Evolutionary conservation across 2,329 filamentous ascomycete genomes (phyloP).

Genomic region (Colletotrichum spaethianum): DNA sequence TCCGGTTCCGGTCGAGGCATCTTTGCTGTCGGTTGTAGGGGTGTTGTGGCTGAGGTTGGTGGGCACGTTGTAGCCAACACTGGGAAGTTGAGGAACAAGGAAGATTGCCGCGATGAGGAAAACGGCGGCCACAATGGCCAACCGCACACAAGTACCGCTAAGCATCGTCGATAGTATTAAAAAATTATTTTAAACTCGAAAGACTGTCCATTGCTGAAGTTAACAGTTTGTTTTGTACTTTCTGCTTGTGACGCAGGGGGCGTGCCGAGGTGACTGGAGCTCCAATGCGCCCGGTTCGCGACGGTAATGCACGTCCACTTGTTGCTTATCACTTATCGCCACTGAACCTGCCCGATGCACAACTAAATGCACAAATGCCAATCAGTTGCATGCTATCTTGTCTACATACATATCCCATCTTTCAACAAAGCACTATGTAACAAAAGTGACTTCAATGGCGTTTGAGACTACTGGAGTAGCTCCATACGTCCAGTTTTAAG

Average conservation of each 20-base stretch:
- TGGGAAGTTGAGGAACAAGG: slow-evolving; percentile 35
- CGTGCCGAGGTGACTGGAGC: slow-evolving; percentile 22
- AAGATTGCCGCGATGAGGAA: slow-evolving; percentile 39
- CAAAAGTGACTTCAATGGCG: not conserved
- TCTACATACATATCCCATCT: not conserved
- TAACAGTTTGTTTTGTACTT: not conserved
- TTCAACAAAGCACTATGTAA: not conserved
- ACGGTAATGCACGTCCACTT: not conserved
- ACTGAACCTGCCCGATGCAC: no score
- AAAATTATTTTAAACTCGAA: slow-evolving; percentile 12
- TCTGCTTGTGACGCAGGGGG: slow-evolving; percentile 1
- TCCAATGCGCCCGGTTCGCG: slow-evolving; percentile 14
- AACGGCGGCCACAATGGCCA: slow-evolving; percentile 35
- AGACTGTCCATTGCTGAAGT: slow-evolving; percentile 9
- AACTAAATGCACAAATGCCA: no score
- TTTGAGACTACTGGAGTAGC: not conserved
- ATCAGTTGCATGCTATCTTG: not conserved
- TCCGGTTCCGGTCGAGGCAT: not conserved
- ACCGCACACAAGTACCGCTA: slow-evolving; percentile 30
- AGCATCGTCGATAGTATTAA: slow-evolving; percentile 6
- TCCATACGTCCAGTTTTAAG: not conserved
- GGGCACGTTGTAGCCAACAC: slow-evolving; percentile 22
- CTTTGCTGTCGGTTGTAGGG: slow-evolving; percentile 15
- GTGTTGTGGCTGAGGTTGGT: slow-evolving; percentile 4
- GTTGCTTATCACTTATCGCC: not conserved